These are phyloP conservation scores for Russula ochroleuca DNA, from an alignment of 768 basidiomycete genomes.

Conservation along the genomic window DNA sequence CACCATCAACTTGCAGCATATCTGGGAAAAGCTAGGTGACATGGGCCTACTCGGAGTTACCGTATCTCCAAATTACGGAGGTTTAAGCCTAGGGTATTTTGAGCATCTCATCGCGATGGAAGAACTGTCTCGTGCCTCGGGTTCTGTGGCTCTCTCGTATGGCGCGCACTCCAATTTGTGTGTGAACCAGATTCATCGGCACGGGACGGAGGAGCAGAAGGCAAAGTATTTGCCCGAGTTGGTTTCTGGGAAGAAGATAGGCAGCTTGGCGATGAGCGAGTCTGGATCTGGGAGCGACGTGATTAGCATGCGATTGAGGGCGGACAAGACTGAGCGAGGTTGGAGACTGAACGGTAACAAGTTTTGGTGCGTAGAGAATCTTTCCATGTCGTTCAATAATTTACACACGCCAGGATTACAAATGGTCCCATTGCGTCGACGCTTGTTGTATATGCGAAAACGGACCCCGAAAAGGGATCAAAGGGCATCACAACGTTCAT, in stretches of 20 bases:
- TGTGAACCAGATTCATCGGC: conserved; percentile 65
- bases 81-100: conserved; percentile 78
- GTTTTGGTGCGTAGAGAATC: conserved; percentile 65
- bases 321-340: conserved; percentile 71
- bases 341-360: conserved; percentile 86
- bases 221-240: conserved; percentile 78
- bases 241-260: conserved; percentile 75
- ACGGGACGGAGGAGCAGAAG: conserved; percentile 82
- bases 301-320: conserved; percentile 85
- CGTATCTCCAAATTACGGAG: conserved; percentile 74
- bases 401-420: conserved; percentile 64
- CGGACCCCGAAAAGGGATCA: conserved; percentile 66
- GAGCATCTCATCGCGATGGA: conserved; percentile 94
- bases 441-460: conserved; percentile 90
- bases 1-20: conserved; percentile 45
- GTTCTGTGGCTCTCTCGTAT: conserved; percentile 88
- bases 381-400: background rate
- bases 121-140: conserved; percentile 84
- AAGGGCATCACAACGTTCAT: conserved; percentile 93
- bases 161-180: conserved; percentile 92
- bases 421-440: conserved; percentile 92
- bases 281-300: conserved; percentile 90
- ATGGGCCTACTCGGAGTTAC: conserved; percentile 94
- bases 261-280: conserved; percentile 94
- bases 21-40: conserved; percentile 84